Evolutionary conservation across 305 asterid species (phyloP).

Genomic region (Stenogyne calaminthoides): DNA sequence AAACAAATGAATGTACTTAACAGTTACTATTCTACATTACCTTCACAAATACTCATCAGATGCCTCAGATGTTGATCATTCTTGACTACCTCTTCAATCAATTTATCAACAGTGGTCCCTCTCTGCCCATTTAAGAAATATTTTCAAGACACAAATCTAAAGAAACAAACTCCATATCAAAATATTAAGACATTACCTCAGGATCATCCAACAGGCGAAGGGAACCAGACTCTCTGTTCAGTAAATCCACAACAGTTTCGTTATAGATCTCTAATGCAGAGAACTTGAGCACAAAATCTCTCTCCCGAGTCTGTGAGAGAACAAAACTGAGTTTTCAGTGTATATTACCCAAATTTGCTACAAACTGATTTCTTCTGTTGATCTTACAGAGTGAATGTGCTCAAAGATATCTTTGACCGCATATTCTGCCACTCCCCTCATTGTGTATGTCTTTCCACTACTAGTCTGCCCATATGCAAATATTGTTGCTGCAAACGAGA

Average conservation of each 20-base stretch:
- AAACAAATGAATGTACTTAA: too few species aligned
- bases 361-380: slow-evolving; percentile 3
- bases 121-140: slow-evolving; percentile 52
- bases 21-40: slow-evolving; percentile 33
- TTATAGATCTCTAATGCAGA: slow-evolving; percentile 95
- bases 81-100: slow-evolving; percentile 73
- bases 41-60: slow-evolving; percentile 81
- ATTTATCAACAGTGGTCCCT: slow-evolving; percentile 89
- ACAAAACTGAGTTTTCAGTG: slow-evolving; percentile 17
- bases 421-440: slow-evolving; percentile 90
- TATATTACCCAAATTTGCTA: slow-evolving; percentile 22
- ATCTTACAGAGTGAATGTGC: slow-evolving; percentile 63
- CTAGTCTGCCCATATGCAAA: slow-evolving; percentile 97
- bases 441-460: slow-evolving; percentile 95
- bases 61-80: slow-evolving; percentile 74
- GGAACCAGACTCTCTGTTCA: slow-evolving; percentile 78
- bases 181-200: slow-evolving; percentile 52
- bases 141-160: slow-evolving; percentile 18
- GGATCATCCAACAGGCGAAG: slow-evolving; percentile 96
- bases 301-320: slow-evolving; percentile 67
- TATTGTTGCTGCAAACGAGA: slow-evolving; percentile 70
- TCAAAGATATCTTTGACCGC: slow-evolving; percentile 80
- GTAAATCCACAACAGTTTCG: slow-evolving; percentile 91
- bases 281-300: slow-evolving; percentile 79
- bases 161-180: not conserved